A percentile compares a stretch with the other conserved stretches of the same genome.
Conservation (phyloP, 1,284 basidiomycete genomes). For the Veloporphyrellus conicus region DNA sequence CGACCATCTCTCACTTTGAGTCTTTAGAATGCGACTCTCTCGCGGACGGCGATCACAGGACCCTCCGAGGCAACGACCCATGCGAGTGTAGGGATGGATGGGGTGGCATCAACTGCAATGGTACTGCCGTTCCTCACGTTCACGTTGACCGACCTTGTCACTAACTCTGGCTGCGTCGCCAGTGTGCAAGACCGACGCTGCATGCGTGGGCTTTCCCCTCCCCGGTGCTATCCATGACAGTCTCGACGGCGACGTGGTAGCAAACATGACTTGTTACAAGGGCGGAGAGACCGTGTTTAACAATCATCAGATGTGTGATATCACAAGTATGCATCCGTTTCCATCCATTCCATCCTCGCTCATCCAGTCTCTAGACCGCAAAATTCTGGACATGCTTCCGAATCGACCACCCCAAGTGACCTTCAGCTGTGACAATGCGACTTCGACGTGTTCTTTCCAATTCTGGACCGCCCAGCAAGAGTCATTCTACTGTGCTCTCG, state of each 20-base stretch:
- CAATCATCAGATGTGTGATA: constrained; percentile 96
- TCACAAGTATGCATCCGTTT: constrained; percentile 70
- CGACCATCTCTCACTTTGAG: not conserved
- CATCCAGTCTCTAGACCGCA: constrained; percentile 57
- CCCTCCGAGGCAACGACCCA: constrained; percentile 70
- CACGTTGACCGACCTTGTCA: not conserved
- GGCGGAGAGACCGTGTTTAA: constrained; percentile 87
- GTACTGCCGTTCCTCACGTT: constrained; percentile 41
- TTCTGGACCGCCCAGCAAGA: constrained; percentile 96
- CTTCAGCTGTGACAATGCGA: constrained; percentile 73
- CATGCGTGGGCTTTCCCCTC: constrained; percentile 75
- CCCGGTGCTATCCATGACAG: constrained; percentile 44
- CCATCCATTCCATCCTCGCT: not conserved
- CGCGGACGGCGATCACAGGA: constrained; percentile 81
- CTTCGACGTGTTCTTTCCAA: constrained; percentile 82
- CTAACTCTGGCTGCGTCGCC: constrained; percentile 3
- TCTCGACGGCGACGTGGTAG: constrained; percentile 42
- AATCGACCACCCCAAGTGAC: constrained; percentile 90
- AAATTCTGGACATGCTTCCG: constrained; percentile 86
- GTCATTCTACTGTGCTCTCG: constrained; percentile 91
- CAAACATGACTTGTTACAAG: constrained; percentile 90
- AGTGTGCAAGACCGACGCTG: constrained; percentile 82
- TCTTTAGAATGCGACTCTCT: constrained; percentile 81
- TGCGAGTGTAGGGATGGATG: constrained; percentile 94
- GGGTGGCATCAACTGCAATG: constrained; percentile 95